Conservation (phyloP, 495 filamentous ascomycete species). For the Pyrenula massariospora region DNA sequence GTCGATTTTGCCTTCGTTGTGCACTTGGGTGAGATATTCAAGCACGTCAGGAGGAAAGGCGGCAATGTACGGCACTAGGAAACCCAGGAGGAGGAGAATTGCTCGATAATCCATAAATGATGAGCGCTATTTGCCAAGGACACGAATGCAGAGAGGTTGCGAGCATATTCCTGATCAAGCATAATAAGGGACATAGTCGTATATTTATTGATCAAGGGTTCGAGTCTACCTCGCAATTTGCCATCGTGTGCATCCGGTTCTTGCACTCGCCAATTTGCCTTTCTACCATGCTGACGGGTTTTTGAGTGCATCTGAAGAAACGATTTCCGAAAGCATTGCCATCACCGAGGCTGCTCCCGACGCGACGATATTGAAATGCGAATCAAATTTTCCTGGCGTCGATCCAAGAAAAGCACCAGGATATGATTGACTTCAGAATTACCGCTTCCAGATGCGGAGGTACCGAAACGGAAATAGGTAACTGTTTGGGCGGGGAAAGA, state of each 20-base stretch:
- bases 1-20: neutral
- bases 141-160: neutral
- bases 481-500: neutral
- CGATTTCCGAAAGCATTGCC: neutral
- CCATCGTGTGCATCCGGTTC: neutral
- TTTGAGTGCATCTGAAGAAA: neutral
- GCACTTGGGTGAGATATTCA: neutral
- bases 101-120: neutral
- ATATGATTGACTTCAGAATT: neutral
- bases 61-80: neutral
- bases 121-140: neutral
- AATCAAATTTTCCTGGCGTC: neutral
- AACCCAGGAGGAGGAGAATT: neutral
- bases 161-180: too few species aligned
- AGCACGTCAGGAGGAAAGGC: neutral
- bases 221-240: neutral
- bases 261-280: neutral
- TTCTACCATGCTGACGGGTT: neutral
- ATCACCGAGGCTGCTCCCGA: neutral
- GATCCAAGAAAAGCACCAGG: neutral
- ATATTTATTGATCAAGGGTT: neutral
- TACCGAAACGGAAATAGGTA: neutral
- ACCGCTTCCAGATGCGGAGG: neutral
- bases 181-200: neutral
- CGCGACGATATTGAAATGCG: neutral